These are phyloP conservation scores for Plasmopara viticola DNA, from an alignment of 352 stramenopile genomes.

Conservation along the genomic window DNA sequence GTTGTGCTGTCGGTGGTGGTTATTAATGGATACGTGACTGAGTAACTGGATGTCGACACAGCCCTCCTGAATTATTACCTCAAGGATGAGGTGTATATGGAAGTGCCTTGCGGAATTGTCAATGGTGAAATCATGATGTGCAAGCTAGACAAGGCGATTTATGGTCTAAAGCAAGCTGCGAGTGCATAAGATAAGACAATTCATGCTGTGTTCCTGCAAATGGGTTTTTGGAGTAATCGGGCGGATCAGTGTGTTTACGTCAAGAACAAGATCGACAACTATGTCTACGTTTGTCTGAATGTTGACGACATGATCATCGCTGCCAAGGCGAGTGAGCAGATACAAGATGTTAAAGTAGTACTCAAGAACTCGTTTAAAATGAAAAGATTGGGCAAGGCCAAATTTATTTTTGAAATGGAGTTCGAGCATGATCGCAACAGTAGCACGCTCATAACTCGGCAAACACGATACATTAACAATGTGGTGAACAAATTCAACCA, in stretches of 20 bases:
- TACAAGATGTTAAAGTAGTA: not conserved
- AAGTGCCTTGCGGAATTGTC: not conserved
- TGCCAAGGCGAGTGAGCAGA: not conserved
- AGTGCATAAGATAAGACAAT: conserved; percentile 1
- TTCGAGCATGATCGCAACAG: not conserved
- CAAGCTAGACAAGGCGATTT: not conserved
- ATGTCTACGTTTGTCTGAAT: not conserved
- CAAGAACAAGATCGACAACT: not conserved
- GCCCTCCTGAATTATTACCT: not conserved
- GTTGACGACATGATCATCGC: not conserved
- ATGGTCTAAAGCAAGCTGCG: not conserved
- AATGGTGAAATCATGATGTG: not conserved
- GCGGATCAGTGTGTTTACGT: not conserved
- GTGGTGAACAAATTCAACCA: not conserved
- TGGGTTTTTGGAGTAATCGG: not conserved
- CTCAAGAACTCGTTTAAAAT: conserved; percentile 1
- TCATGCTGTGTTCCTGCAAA: not conserved
- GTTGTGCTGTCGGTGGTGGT: not conserved
- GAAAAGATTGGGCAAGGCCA: not conserved
- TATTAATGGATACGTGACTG: not conserved
- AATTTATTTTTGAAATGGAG: conserved; percentile 1
- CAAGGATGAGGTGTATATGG: not conserved
- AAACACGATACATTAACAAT: not conserved
- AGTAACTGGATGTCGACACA: not conserved
- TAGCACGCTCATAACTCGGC: not conserved